Evolutionary conservation across 2,329 filamentous ascomycete genomes (phyloP), one percentile per base, ranked within the genome.

Genomic region (Dactylonectria macrodidyma): DNA sequence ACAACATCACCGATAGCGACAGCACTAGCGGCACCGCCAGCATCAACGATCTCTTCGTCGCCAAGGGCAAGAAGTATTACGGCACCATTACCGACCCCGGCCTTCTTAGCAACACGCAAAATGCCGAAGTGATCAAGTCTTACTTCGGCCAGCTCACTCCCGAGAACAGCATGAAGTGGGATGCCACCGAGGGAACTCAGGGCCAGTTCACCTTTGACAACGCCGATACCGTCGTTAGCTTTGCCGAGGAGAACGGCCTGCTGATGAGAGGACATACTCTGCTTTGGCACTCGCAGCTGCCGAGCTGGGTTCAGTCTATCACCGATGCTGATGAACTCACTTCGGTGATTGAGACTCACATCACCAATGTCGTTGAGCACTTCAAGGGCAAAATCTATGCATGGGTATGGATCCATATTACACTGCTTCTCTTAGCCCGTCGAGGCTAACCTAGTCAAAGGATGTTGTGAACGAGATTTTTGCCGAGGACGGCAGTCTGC

Each of bases 151-250:
- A 89, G 77, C 82, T 93, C 24, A 92, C 90, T 0, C 86, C 88
- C 1, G 91, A 93, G 83, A 92, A 93, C 84, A 88, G 84, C 76
- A 91, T 92, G 87, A 92, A 93, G 81, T 93, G 90, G 90, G 88
- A 91, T 72, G 81, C 86, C 38, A 84, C 84, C 19, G 82, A 91
- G 78, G 33, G 46, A n/a, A 63, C 9, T 19, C 81, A 83, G 67
- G 85, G 84, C 66, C 75, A 72, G 2, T 93, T 90, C 84, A 89
- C 81, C 70, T 91, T 90, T 73, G 77, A 76, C 88, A 80, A 79
- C n/a, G 85, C 88, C 12, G 90, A 92, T 78, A 84, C 85, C 75
- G 83, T 91, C 9, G 88, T 91, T 66, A 79, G 89, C 78, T 92
- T 84, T 79, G 90, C 89, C 9, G 76, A 76, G 1, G 71, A 77